Evolutionary conservation across 2,329 filamentous ascomycete genomes (phyloP).

Genomic region (Ophiostoma sp.): DNA sequence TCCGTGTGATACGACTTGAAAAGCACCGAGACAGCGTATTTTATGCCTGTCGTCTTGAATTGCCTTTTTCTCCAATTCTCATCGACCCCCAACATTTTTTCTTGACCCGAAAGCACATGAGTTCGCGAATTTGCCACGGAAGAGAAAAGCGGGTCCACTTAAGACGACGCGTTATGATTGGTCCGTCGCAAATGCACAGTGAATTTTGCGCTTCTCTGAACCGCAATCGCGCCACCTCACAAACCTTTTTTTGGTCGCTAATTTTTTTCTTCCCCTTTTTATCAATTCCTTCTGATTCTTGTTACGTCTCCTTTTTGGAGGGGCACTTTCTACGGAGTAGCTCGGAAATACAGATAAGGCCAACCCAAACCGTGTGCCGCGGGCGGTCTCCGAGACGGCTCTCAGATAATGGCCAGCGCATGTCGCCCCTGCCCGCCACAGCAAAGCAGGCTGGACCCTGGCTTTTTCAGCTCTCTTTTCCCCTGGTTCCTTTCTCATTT

Average conservation of each 20-base stretch:
- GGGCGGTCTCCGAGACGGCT: constrained; percentile 9
- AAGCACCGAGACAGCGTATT: background rate
- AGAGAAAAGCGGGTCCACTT: constrained; percentile 14
- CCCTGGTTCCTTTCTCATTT: background rate
- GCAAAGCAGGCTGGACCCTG: background rate
- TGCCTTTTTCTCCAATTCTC: constrained; percentile 6
- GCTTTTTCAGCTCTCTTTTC: background rate
- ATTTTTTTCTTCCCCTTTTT: background rate
- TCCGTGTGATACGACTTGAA: background rate
- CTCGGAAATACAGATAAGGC: constrained; percentile 16
- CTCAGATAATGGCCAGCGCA: background rate
- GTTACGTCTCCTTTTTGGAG: constrained; percentile 6
- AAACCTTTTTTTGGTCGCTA: background rate
- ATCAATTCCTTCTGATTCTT: constrained; percentile 7
- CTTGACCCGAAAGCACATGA: constrained; percentile 26
- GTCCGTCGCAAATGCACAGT: background rate
- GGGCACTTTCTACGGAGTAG: background rate
- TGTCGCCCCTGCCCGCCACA: background rate
- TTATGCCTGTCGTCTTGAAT: background rate
- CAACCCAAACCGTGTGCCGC: background rate
- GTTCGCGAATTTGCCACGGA: constrained; percentile 28
- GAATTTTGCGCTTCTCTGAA: constrained; percentile 19
- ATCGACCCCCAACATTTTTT: background rate
- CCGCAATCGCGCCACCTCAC: constrained; percentile 24
- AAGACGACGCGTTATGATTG: constrained; percentile 26